These are phyloP conservation scores for Plectranthus barbatus DNA, from an alignment of 257 asterid genomes.

Conservation along the genomic window DNA sequence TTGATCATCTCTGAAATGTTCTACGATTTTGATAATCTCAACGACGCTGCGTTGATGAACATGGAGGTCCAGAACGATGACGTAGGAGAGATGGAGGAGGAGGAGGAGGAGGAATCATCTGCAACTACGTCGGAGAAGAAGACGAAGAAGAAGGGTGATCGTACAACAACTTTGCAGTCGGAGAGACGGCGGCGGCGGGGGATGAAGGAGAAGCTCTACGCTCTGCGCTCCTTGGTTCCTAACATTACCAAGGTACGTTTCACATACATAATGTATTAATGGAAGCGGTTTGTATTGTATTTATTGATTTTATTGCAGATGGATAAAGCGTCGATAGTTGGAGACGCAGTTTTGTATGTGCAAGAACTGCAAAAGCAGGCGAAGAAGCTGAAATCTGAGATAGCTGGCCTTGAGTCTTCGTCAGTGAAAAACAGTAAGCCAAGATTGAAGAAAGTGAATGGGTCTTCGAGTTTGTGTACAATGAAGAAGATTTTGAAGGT, in stretches of 20 bases:
- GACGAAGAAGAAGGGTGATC: conserved; percentile 34
- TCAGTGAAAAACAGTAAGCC: conserved; percentile 8
- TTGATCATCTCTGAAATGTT: conserved; percentile 15
- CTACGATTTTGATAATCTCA: conserved; percentile 15
- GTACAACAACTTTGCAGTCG: conserved; percentile 51
- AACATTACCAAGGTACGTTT: conserved; percentile 60
- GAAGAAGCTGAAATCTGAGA: conserved; percentile 53
- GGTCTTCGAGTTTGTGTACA: background rate
- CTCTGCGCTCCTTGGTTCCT: conserved; percentile 73
- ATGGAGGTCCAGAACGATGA: background rate
- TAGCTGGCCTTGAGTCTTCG: conserved; percentile 40
- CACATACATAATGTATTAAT: no score
- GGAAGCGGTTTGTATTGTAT: no score
- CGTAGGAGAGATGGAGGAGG: background rate
- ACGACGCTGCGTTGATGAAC: conserved; percentile 4
- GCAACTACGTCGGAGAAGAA: conserved; percentile 6
- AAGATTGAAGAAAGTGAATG: conserved; percentile 9
- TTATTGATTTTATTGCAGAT: conserved; percentile 46
- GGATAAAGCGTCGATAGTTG: conserved; percentile 86
- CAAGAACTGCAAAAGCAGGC: conserved; percentile 65
- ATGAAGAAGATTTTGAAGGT: conserved; percentile 60
- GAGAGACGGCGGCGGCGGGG: conserved; percentile 70
- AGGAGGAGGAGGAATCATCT: conserved; percentile 29
- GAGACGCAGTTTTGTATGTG: conserved; percentile 59
- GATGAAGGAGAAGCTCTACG: conserved; percentile 80